Base-by-base conservation (phyloP, 2,329 filamentous ascomycete genomes). In the Alternaria hordeiaustralica region DNA sequence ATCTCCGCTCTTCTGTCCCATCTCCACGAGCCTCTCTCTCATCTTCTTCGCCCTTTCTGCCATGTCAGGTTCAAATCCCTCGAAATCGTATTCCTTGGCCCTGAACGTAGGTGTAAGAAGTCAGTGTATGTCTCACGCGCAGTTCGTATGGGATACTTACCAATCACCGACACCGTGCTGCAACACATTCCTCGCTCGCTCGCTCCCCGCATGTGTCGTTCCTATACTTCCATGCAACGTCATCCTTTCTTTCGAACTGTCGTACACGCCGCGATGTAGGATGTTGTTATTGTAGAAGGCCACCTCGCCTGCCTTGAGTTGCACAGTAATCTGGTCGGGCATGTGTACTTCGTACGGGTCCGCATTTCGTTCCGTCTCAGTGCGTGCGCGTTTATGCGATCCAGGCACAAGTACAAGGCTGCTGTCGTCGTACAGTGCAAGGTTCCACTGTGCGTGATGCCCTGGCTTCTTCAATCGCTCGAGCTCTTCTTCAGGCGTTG, bases 271-370 rank as follows among this genome's bases (percentile, higher is more conserved):
- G 5, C 91, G 83, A 74, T 93, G 91, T 66, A 96, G 78, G 67
- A 97, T 96, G 78, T 97, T 96, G 75, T 94, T 96, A 79, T 97
- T 89, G 76, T 97, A 97, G 73, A 97, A 97, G 45, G 92, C 92
- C 15, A 91, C 88, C 79, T 97, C 93, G 0, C 93, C 93, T 0
- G 92, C 86, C 66, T 87, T 82, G 65, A 96, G 82, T 75, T 83
- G 75, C 15, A 96, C 92, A 4, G 87, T 80, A 13, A 90, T 74
- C 82, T 94, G 89, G 0, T 83, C 87, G 0, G 89, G 88, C 69
- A 96, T 71, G 2, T 82, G 73, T 3, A 81, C 75, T 69, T 90
- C 90, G 71, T 88, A 91, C 0, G 90, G 89, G 20, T 84, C 88
- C 0, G 92, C 92, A 7, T 74, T 79, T 12, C 92, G 84, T 84